phyloP scores from a whole-genome alignment of 768 basidiomycete species.

The Tylopilus subfusipes region DNA sequence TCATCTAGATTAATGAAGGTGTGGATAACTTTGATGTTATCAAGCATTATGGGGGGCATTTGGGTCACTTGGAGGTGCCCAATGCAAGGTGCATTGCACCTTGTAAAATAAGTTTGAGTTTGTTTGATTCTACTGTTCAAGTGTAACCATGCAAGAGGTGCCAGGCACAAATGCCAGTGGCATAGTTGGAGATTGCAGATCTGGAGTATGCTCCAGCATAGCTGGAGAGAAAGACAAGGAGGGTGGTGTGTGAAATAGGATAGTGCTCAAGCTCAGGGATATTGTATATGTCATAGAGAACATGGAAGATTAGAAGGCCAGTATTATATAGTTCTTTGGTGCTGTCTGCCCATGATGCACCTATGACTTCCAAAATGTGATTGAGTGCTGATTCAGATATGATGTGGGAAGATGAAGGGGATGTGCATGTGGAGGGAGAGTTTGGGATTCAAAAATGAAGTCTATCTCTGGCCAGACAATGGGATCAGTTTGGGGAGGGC shows the following conservation, averaged over 20 bases:
- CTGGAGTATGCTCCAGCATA: neutral
- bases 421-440: too few species aligned
- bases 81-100: neutral
- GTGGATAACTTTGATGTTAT: neutral
- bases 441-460: too few species aligned
- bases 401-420: too few species aligned
- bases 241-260: rapidly evolving
- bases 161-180: neutral
- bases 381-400: too few species aligned
- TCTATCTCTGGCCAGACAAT: too few species aligned
- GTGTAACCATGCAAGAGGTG: neutral
- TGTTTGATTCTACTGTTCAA: neutral
- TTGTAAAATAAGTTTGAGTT: neutral
- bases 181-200: neutral
- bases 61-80: neutral
- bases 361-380: too few species aligned
- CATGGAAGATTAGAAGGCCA: too few species aligned
- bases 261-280: neutral
- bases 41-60: neutral
- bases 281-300: too few species aligned
- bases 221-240: neutral
- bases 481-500: too few species aligned
- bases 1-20: too few species aligned
- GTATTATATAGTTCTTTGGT: too few species aligned
- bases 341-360: too few species aligned